These are phyloP conservation scores for Cyberlindnera japonica DNA, from an alignment of 805 yeast species.

Conservation along the genomic window DNA sequence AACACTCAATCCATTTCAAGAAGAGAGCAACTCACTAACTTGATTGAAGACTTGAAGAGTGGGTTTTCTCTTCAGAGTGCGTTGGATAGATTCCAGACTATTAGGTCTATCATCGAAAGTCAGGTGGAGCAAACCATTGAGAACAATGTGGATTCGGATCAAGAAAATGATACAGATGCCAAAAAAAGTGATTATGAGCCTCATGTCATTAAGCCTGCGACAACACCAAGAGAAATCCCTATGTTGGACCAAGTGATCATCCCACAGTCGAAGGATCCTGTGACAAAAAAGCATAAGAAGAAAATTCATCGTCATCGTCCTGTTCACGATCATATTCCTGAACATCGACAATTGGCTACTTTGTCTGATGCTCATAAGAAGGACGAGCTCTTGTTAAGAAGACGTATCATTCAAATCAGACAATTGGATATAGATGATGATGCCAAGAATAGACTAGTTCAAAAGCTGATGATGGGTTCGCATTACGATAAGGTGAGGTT, in stretches of 20 bases:
- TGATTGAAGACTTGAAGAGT: slow-evolving; percentile 34
- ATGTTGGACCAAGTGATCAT: slow-evolving; percentile 48
- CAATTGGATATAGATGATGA: slow-evolving; percentile 21
- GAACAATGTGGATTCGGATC: slow-evolving; percentile 27
- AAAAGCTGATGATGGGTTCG: slow-evolving; percentile 66
- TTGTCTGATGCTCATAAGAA: slow-evolving; percentile 20
- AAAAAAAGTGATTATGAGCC: slow-evolving; percentile 48
- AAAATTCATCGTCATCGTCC: slow-evolving; percentile 8
- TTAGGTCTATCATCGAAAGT: slow-evolving; percentile 29
- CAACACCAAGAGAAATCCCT: slow-evolving; percentile 45
- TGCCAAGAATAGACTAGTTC: slow-evolving; percentile 39
- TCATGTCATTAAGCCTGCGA: slow-evolving; percentile 48
- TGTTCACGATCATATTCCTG: slow-evolving; percentile 8
- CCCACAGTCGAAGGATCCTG: slow-evolving; percentile 39
- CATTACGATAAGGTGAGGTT: slow-evolving; percentile 46
- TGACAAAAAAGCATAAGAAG: slow-evolving; percentile 12
- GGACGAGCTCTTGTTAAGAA: slow-evolving; percentile 36
- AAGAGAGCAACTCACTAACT: slow-evolving; percentile 30
- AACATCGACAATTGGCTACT: slow-evolving; percentile 17
- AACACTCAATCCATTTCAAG: slow-evolving; percentile 16
- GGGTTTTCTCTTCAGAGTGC: slow-evolving; percentile 52
- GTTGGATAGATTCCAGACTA: slow-evolving; percentile 45
- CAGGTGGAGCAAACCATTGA: slow-evolving; percentile 30
- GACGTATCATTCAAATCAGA: slow-evolving; percentile 42
- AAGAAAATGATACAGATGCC: slow-evolving; percentile 32